phyloP scores from a whole-genome alignment of 768 basidiomycete species.

The Tricholomella constricta region DNA sequence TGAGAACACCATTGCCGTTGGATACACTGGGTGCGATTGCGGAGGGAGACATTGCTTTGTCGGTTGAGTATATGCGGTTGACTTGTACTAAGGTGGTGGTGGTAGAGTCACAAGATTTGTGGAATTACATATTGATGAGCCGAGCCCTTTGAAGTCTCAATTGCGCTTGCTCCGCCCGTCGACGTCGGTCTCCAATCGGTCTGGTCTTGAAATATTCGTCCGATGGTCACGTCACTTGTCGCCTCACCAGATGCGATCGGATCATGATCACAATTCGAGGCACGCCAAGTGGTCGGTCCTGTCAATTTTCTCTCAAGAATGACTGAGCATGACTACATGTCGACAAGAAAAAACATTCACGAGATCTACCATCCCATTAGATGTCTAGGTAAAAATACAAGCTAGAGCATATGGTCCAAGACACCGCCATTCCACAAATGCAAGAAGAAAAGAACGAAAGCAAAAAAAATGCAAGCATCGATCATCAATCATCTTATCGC shows the following conservation, averaged over 20 bases:
- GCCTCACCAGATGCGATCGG: constrained; percentile 3
- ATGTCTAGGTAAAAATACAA: neutral
- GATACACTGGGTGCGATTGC: constrained; percentile 18
- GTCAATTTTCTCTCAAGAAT: neutral
- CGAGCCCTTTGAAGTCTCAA: constrained; percentile 4
- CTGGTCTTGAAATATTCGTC: neutral
- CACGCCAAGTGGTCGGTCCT: neutral
- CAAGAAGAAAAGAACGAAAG: neutral
- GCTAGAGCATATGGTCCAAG: neutral
- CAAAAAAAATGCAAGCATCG: neutral
- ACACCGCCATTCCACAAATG: neutral
- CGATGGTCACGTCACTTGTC: neutral
- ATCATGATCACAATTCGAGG: constrained; percentile 4
- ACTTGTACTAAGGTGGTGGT: constrained; percentile 11
- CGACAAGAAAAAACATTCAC: too few relatives aligned
- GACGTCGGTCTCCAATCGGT: constrained; percentile 7
- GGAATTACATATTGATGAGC: constrained; percentile 9
- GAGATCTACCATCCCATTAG: neutral
- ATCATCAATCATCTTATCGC: constrained; percentile 38
- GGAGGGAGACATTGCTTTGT: constrained; percentile 26
- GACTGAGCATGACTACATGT: neutral
- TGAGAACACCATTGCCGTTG: constrained; percentile 29
- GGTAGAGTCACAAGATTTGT: constrained; percentile 13
- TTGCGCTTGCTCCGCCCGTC: constrained; percentile 19
- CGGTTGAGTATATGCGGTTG: neutral